Conservation (phyloP, 139 green algal genomes). For the Coelastrella sp. region DNA sequence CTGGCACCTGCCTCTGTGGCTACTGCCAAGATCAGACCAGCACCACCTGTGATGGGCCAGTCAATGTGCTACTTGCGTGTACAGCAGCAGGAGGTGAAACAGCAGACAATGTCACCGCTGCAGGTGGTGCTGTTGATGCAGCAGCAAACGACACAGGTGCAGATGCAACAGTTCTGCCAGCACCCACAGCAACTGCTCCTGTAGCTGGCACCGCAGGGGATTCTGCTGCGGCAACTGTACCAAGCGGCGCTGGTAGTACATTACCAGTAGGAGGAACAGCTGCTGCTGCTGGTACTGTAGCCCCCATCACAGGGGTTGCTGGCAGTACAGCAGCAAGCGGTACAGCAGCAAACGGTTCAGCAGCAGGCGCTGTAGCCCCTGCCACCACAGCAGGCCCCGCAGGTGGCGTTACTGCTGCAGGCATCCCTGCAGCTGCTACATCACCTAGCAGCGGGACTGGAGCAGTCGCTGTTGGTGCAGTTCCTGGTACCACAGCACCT, state of each 20-base stretch:
- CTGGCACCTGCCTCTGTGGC: neutral
- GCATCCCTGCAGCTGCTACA: neutral
- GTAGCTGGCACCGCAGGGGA: neutral
- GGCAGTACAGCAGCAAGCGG: too few species aligned
- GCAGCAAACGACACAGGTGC: neutral
- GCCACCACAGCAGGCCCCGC: neutral
- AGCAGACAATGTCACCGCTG: too few species aligned
- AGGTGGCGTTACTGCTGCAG: neutral
- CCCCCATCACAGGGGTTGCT: neutral
- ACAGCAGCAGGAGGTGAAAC: neutral
- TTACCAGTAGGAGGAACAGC: neutral
- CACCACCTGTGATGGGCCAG: neutral
- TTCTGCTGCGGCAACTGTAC: neutral
- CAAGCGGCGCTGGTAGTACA: neutral
- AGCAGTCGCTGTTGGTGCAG: too few species aligned
- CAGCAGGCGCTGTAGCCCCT: neutral
- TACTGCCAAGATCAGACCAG: slow-evolving; percentile 1
- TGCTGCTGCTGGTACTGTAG: neutral
- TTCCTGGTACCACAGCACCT: too few species aligned
- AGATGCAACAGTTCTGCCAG: neutral
- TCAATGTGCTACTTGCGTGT: neutral
- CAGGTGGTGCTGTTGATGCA: neutral
- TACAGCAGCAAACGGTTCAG: too few species aligned
- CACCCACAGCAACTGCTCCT: neutral
- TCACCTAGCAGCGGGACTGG: too few species aligned